phyloP scores from a whole-genome alignment of 257 asterid species.

The Gynochthodes officinalis region DNA sequence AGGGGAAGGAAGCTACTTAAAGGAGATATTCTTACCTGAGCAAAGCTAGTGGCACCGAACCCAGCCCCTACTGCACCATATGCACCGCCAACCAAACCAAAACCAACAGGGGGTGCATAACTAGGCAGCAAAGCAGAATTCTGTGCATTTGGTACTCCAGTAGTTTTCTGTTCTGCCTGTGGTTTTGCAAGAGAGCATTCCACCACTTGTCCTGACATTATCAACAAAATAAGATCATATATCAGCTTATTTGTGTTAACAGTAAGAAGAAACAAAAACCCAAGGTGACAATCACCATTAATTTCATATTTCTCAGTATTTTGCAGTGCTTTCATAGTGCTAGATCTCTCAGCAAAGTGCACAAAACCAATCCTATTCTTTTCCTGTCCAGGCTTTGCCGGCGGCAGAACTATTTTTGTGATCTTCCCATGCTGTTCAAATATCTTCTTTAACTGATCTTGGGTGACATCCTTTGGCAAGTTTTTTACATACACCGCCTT shows the following conservation, averaged over 20 bases:
- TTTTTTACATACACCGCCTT: slow-evolving; percentile 87
- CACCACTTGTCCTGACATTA: slow-evolving; percentile 63
- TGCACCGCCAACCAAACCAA: slow-evolving; percentile 72
- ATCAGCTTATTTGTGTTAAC: slow-evolving; percentile 9
- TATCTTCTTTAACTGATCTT: slow-evolving; percentile 69
- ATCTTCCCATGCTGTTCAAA: slow-evolving; percentile 83
- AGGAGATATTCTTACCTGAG: slow-evolving; percentile 45
- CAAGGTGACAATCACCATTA: slow-evolving; percentile 46
- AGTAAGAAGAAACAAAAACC: slow-evolving; percentile 9
- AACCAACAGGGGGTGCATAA: slow-evolving; percentile 67
- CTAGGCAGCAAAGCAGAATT: slow-evolving; percentile 55
- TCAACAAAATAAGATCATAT: slow-evolving; percentile 14
- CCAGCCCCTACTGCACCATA: slow-evolving; percentile 67
- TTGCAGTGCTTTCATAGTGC: slow-evolving; percentile 84
- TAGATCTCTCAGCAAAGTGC: slow-evolving; percentile 80
- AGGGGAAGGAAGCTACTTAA: slow-evolving; percentile 4
- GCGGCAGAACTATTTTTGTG: slow-evolving; percentile 83
- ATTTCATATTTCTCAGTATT: slow-evolving; percentile 77
- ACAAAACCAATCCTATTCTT: slow-evolving; percentile 84
- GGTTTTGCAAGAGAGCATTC: slow-evolving; percentile 97
- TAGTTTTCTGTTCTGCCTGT: slow-evolving; percentile 69
- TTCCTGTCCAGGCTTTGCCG: slow-evolving; percentile 89
- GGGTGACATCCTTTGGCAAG: slow-evolving; percentile 73
- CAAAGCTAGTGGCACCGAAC: slow-evolving; percentile 28
- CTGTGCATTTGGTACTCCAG: slow-evolving; percentile 51